Base-by-base conservation (phyloP, 2,329 filamentous ascomycete genomes). In the Talaromyces marneffei region DNA sequence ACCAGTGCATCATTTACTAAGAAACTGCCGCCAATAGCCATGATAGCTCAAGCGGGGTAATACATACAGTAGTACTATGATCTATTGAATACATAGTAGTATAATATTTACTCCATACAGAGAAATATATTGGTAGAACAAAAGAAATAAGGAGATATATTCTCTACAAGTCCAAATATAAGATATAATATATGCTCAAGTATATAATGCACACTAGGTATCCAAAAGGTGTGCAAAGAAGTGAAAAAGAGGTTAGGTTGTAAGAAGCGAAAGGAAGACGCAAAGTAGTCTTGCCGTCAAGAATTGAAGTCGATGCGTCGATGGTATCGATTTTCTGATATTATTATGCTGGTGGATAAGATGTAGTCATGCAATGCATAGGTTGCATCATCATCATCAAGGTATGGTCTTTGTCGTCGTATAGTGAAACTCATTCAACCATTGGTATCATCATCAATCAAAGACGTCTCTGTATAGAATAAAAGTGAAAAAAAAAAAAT, bases 381-480 rank as follows among this genome's bases (percentile, higher is more conserved):
- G 29, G 18, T 48, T 48, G 55, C 55, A 48, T 27, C 44, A 50
- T 50, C 44, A 29, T 29, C 33, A 33, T 48, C 44, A 52, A 35
- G 18, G n/a, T 44, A 48, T 25, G 23, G 42, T 48, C 55, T 52
- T 57, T 57, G 55, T 23, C 12, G 55, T 48, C 39, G 39, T 48
- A 29, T 20, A 48, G 20, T 16, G 40, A 25, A 57, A 46, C 40
- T 57, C 44, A 57, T 57, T 37, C 14, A 57, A 57, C 55, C 55
- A 46, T 46, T 57, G 55, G 55, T 57, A 57, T 57, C 40, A 18
- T 57, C 53, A 57, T 57, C 55, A 57, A 57, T 48, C 55, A 48
- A 56, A 56, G 18, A 35, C 40, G 55, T 48, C 40, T 57, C 55
- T 25, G n/a, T 48, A 12, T 37, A 23, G 16, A 23, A 29, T 1